phyloP scores from a whole-genome alignment of 1,284 basidiomycete species.

The Cystobasidiaceae sp. region DNA sequence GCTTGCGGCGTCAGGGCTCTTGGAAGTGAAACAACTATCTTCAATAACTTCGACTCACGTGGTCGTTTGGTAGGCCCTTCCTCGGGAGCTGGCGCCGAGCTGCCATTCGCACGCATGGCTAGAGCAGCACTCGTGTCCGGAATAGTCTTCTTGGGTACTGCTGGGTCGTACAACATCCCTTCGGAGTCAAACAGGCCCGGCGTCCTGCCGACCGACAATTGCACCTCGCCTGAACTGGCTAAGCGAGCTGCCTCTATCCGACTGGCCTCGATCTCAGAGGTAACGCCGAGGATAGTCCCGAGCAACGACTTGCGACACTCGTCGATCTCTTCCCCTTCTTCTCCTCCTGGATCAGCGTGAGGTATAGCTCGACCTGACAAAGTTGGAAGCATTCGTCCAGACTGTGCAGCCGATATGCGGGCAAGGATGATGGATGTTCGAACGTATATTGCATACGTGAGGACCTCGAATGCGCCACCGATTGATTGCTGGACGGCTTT shows the following conservation, averaged over 20 bases:
- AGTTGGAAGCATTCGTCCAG: conserved; percentile 3
- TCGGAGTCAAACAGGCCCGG: background rate
- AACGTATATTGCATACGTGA: conserved; percentile 63
- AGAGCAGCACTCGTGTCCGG: background rate
- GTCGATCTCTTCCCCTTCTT: conserved; percentile 5
- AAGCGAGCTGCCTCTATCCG: background rate
- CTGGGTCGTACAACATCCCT: conserved; percentile 4
- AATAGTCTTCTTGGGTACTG: background rate
- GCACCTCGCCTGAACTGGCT: background rate
- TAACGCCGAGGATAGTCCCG: conserved; percentile 26
- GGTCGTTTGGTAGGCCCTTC: background rate
- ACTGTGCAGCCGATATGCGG: conserved; percentile 14
- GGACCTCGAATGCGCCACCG: conserved; percentile 77
- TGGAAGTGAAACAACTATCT: background rate
- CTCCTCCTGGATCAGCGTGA: conserved; percentile 7
- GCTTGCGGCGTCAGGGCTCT: background rate
- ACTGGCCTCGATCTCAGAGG: conserved; percentile 15
- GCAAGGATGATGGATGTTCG: conserved; percentile 46
- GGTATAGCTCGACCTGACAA: conserved; percentile 17
- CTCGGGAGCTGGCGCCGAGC: background rate
- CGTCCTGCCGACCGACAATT: background rate
- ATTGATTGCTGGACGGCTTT: conserved; percentile 73
- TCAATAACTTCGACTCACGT: background rate
- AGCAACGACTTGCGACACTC: conserved; percentile 25
- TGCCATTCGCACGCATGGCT: background rate